Base-by-base conservation (phyloP, 2,329 filamentous ascomycete genomes). In the Claviceps fusiformis region DNA sequence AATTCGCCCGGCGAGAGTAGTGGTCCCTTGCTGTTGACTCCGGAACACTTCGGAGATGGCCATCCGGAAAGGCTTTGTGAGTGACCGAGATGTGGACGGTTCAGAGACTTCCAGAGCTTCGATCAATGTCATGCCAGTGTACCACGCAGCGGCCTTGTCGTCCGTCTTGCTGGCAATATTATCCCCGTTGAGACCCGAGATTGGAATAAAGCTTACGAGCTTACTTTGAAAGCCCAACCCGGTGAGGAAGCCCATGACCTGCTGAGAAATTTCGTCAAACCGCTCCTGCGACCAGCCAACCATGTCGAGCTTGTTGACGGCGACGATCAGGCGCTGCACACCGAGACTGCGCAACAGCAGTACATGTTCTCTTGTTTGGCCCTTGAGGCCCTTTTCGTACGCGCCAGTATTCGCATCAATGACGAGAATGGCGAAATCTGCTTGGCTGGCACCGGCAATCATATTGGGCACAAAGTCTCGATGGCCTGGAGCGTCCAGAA, bases 381-480 rank as follows among this genome's bases (percentile, higher is more conserved):
- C 93, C 65, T 87, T 92, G 37, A 97, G 74, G 0, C 93, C 95
- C 3, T 89, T 90, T 68, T 98, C 93, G 61, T 97, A 96, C 39
- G 91, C 91, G 39, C 92, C 93, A 0, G 82, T 89, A 56, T 87
- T 86, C 5, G 92, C 87, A 67, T 98, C 93, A 57, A 98, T 89
- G 24, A 98, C 93, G 3, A 98, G 75, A 0, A 98, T 86, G 0
- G 91, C 93, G 69, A 97, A 93, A 67, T 98, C 93, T 10, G 93
- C 95, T 70, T 96, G 92, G 57, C 88, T 93, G 3, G 92, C 90
- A 15, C 93, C 93, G 2, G 92, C 92, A 67, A 98, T 96, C 93
- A 98, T 98, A 68, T 96, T 98, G 0, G 93, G 93, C 24, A 98
- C 90, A 66, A 97, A 98, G 67, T 98, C 93, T 58, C 85, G 81